Percentiles rank a stretch among this genome's conserved stretches.
These are phyloP conservation scores for Fistulifera pelliculosa DNA, from an alignment of 108 stramenopile species.

Conservation along the genomic window DNA sequence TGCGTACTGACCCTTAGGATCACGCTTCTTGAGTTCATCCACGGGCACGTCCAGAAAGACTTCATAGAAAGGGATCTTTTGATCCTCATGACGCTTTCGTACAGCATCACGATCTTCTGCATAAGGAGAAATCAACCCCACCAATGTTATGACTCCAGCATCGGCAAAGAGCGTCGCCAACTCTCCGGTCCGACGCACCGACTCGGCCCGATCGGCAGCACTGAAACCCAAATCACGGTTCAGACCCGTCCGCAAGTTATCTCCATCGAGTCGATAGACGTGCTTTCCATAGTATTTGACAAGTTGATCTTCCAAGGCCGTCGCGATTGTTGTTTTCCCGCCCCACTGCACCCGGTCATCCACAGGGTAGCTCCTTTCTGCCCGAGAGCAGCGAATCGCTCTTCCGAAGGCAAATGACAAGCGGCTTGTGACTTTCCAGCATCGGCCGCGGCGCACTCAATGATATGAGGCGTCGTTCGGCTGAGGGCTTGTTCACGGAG, in stretches of 20 bases:
- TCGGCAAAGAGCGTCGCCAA: constrained; percentile 93
- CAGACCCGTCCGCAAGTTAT: constrained; percentile 92
- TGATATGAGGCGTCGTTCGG: constrained; percentile 92
- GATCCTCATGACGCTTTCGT: constrained; percentile 91
- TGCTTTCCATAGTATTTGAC: constrained; percentile 92
- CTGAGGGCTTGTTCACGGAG: constrained; percentile 70
- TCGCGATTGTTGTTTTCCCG: constrained; percentile 98
- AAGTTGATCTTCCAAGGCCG: constrained; percentile 89
- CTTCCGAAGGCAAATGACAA: constrained; percentile 83
- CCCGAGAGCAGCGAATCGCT: constrained; percentile 81
- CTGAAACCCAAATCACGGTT: constrained; percentile 94
- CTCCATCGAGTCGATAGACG: constrained; percentile 95
- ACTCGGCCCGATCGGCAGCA: constrained; percentile 92
- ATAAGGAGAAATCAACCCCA: constrained; percentile 93
- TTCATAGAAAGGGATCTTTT: constrained; percentile 96
- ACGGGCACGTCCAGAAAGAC: constrained; percentile 97
- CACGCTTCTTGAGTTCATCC: constrained; percentile 78
- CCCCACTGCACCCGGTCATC: constrained; percentile 96
- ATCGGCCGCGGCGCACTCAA: constrained; percentile 89
- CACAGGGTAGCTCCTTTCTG: constrained; percentile 98
- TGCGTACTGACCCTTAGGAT: constrained; percentile 89
- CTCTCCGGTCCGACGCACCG: constrained; percentile 93
- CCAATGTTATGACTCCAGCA: constrained; percentile 92
- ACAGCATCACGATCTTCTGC: constrained; percentile 87
- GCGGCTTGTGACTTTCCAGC: constrained; percentile 87